These are phyloP conservation scores for Solanum medicagineum DNA, from an alignment of 257 asterid species.

Conservation along the genomic window DNA sequence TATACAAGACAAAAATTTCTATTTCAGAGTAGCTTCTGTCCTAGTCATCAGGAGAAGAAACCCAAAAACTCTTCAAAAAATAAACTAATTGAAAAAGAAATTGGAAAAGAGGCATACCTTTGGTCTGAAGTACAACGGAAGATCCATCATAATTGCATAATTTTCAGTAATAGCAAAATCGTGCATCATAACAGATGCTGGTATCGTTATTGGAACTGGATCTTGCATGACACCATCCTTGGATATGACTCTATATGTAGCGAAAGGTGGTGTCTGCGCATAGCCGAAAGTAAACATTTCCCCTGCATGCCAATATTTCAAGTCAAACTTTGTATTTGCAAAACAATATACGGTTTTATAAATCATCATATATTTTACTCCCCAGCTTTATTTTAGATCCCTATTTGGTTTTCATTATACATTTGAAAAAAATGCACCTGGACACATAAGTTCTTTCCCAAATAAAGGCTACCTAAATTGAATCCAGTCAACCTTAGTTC, in stretches of 20 bases:
- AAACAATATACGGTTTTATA: not conserved
- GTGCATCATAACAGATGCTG: constrained; percentile 88
- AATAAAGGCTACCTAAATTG: not conserved
- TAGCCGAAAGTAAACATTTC: constrained; percentile 97
- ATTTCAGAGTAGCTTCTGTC: not conserved
- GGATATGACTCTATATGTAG: constrained; percentile 87
- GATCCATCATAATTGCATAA: constrained; percentile 89
- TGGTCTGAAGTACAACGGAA: constrained; percentile 73
- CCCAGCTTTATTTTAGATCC: not conserved
- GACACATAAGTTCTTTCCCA: not conserved
- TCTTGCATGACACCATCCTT: constrained; percentile 86
- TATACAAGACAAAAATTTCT: not conserved
- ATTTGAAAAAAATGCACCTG: not conserved
- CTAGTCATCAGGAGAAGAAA: not conserved
- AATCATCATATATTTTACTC: not conserved
- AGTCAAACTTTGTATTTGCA: not conserved
- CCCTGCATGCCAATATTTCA: constrained; percentile 38
- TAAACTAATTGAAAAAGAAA: not conserved
- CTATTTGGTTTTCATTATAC: not conserved
- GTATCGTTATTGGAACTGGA: constrained; percentile 86
- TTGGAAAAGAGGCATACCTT: constrained; percentile 34
- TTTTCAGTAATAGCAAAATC: constrained; percentile 98
- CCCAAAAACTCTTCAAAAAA: not conserved
- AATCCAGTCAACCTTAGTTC: not conserved
- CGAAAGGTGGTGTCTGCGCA: constrained; percentile 56